Evolutionary conservation across 768 basidiomycete species (phyloP).

Genomic region (Leccinellum rugosiceps): DNA sequence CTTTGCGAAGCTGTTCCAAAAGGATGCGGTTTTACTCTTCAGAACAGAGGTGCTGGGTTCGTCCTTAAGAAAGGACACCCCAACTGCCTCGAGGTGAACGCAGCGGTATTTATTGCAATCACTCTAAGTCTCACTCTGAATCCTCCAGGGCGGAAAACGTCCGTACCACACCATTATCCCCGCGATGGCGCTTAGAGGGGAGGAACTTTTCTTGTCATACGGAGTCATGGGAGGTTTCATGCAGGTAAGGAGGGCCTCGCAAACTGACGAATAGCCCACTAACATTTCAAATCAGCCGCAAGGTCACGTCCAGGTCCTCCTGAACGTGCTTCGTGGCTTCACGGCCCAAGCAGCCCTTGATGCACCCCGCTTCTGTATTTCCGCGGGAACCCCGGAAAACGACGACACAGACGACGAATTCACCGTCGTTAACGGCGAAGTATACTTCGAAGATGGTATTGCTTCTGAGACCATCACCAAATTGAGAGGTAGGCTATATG

Average conservation of each 20-base stretch:
- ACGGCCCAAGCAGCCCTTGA: conserved; percentile 89
- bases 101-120: background rate
- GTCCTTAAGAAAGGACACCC: conserved; percentile 76
- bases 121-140: background rate
- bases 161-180: conserved; percentile 95
- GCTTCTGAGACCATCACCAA: conserved; percentile 55
- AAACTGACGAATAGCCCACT: background rate
- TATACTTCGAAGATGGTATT: conserved; percentile 88
- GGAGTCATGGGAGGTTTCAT: conserved; percentile 93
- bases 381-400: conserved; percentile 69
- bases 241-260: conserved; percentile 48
- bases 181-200: conserved; percentile 71
- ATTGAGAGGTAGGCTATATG: conserved; percentile 53
- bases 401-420: conserved; percentile 46
- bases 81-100: conserved; percentile 69
- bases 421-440: conserved; percentile 70
- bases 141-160: conserved; percentile 71
- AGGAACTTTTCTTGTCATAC: conserved; percentile 84
- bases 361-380: conserved; percentile 95
- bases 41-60: conserved; percentile 91
- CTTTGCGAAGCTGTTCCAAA: conserved; percentile 70
- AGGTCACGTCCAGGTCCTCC: conserved; percentile 91
- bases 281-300: conserved; percentile 58
- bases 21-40: conserved; percentile 94
- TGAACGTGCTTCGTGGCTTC: conserved; percentile 87